Evolutionary conservation across 192 early-diverging fungal species (phyloP), one percentile per base, ranked within the genome.

Genomic region (Coemansia sp.): DNA sequence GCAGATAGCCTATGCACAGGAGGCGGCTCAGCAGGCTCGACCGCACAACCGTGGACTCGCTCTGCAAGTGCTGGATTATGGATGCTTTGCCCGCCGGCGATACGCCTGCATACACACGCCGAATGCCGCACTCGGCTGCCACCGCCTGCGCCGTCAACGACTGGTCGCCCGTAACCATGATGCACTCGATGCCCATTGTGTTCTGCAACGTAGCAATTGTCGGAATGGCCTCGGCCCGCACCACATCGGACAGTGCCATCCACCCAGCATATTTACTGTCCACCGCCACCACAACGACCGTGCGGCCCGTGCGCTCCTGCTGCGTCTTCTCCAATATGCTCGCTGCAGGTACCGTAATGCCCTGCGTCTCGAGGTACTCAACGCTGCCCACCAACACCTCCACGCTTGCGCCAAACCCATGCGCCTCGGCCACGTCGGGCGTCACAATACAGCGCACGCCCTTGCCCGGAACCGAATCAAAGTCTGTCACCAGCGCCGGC

Each of bases 141-240:
- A 97, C 92, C 0, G 85, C 86, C 43, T 83, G 78, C 0, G 97
- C 95, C 1, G 94, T 94, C 57, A 89, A 57, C 57, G 84, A 85
- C 69, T 96, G 92, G 65, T 97, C 97, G 27, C 95, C 97, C 0
- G 97, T 98, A 3, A 97, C 88, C 92, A 98, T 96, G 7, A 88
- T 85, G 27, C 90, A 88, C 45, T 87, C 80, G 50, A 93, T 83
- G 11, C 90, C 90, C 90, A 95, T 87, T 8, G 31, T 6, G 11
- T 59, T 37, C 52, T 87, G 79, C 51, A 98, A 81, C 9, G 87
- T 87, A 6, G 83, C 83, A 1, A 98, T 84, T 1, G 90, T 85
- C 6, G 83, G 71, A 12, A 78, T 80, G 4, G 94, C 78, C 65
- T 94, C 93, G 3, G 93, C 89, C 21, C 92, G 92, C 62, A 96